Evolutionary conservation across 2,329 filamentous ascomycete species (phyloP), one percentile per base, ranked within the genome.

Genomic region (Mycosphaerella sp.): DNA sequence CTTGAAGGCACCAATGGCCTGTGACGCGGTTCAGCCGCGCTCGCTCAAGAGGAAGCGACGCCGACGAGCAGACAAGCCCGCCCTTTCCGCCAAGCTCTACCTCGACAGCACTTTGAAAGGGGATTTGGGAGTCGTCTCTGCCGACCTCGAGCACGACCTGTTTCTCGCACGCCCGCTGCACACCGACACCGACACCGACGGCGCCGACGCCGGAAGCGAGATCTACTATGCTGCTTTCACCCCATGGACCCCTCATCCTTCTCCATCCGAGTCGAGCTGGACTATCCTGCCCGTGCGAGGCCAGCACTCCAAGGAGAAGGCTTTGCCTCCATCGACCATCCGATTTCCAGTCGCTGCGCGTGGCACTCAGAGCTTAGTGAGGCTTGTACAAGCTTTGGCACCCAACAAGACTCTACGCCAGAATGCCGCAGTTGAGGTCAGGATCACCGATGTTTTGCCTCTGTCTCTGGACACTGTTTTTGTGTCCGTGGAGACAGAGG

Each of bases 61-160:
- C 64, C 75, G 77, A 56, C 67, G 73, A 58, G 68, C 73, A 49
- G 74, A 93, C 68, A 89, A 87, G 68, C 79, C 86, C 6, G 79
- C 90, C 39, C 77, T 95, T 52, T 79, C 87, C 52, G 90, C 89
- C 50, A 83, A 86, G 52, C 76, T 97, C 44, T 79, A 94, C 34
- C 80, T 96, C 50, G 89, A 95, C 69, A 86, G 89, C 66, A 85
- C 86, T 68, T 77, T 95, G 62, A 87, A 85, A 70, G 88, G 87
- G 47, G 88, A 95, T 66, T 79, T 90, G 55, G 93, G 89, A 57
- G 80, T 93, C 58, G 71, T 97, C 47, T 95, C 91, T 10, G 85
- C 89, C 63, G 89, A 95, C 68, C 77, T 98, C 45, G 89, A 90
- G 63, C 75, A 79, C 41, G 86, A 94, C 65, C 78, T 97, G 45